phyloP scores from a whole-genome alignment of 2,329 filamentous ascomycete species.

The Trichoderma harzianum region DNA sequence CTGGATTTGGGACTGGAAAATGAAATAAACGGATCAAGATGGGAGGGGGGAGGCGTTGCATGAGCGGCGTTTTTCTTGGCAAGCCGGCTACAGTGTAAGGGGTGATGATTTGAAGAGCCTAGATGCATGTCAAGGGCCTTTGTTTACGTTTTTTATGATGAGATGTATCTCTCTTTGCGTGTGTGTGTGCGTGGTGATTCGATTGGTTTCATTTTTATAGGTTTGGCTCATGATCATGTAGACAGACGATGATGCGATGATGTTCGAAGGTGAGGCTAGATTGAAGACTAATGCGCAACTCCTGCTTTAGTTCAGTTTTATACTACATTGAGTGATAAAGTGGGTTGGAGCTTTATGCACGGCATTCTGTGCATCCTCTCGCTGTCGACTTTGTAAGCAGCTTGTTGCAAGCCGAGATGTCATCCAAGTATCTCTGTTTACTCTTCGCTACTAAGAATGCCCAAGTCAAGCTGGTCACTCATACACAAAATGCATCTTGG shows the following conservation, averaged over 20 bases:
- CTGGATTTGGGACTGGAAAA: neutral
- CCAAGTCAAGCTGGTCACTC: too few species aligned
- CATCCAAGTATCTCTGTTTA: neutral
- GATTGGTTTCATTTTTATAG: neutral
- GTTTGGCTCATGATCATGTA: neutral
- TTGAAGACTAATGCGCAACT: neutral
- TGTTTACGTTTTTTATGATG: constrained; percentile 16
- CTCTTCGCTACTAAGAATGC: neutral
- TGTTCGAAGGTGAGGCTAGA: neutral
- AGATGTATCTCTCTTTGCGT: neutral
- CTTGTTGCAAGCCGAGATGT: neutral
- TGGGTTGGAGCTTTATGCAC: neutral
- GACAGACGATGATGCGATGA: neutral
- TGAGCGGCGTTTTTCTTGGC: constrained; percentile 15
- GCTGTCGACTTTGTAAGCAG: neutral
- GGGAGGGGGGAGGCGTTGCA: constrained; percentile 10
- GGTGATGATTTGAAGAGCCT: neutral
- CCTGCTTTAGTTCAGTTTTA: neutral
- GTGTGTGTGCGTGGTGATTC: neutral
- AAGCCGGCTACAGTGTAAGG: neutral
- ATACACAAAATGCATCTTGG: too few species aligned
- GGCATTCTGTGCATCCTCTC: neutral
- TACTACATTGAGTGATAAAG: neutral
- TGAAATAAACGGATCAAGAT: neutral
- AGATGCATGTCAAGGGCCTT: constrained; percentile 1